Percentiles rank a stretch among this genome's conserved stretches.
These are phyloP conservation scores for Fragaria ananassa DNA, from an alignment of 306 rosid species.

Conservation along the genomic window DNA sequence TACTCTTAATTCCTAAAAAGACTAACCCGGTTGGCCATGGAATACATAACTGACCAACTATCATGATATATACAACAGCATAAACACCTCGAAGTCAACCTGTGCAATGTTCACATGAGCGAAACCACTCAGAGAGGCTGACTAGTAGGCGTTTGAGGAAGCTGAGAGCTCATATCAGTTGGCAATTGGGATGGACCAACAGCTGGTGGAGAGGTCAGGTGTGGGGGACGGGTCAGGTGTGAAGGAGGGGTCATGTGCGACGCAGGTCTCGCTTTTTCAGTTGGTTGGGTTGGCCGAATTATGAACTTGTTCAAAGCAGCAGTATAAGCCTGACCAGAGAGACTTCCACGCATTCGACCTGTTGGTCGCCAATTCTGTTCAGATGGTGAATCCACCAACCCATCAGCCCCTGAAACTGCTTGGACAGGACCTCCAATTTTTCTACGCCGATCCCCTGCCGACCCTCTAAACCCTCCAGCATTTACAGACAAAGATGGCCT, in stretches of 20 bases:
- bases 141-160: too few relatives aligned
- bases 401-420: conserved; percentile 42
- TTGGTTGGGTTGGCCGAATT: conserved; percentile 56
- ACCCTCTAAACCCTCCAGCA: conserved; percentile 28
- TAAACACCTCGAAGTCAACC: too few relatives aligned
- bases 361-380: conserved; percentile 65
- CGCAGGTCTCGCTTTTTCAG: conserved; percentile 28
- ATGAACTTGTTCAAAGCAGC: conserved; percentile 43
- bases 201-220: conserved; percentile 22
- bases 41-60: conserved; percentile 5
- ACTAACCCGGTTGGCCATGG: neutral
- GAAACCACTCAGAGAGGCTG: too few relatives aligned
- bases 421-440: conserved; percentile 33
- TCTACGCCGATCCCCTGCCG: conserved; percentile 44
- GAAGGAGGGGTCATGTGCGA: conserved; percentile 19
- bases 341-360: conserved; percentile 86
- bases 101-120: too few relatives aligned
- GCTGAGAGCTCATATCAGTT: too few relatives aligned
- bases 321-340: conserved; percentile 42
- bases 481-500: conserved; percentile 25
- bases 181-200: conserved; percentile 1
- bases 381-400: conserved; percentile 24
- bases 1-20: neutral
- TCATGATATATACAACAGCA: too few relatives aligned
- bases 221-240: conserved; percentile 19